Conservation (phyloP, 805 yeast species). For the Grigorovia jiainica region DNA sequence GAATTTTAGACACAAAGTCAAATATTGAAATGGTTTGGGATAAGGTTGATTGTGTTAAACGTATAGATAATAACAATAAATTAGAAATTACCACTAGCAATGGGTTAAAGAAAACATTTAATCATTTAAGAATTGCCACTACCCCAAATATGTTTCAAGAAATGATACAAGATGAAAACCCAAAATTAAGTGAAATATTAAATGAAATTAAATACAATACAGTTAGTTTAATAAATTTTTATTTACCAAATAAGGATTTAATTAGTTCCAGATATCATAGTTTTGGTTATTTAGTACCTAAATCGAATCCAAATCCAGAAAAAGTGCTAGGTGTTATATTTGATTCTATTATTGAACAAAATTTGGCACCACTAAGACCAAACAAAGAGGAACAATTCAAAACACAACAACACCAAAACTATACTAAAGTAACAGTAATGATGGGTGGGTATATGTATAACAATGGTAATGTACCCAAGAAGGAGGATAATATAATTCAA, state of each 20-base stretch:
- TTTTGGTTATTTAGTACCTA: slow-evolving; percentile 84
- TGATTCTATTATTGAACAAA: slow-evolving; percentile 75
- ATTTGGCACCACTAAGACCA: slow-evolving; percentile 33
- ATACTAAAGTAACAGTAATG: slow-evolving; percentile 79
- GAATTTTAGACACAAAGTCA: slow-evolving; percentile 28
- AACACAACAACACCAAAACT: too few relatives aligned
- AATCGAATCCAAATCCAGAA: slow-evolving; percentile 36
- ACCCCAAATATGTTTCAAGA: slow-evolving; percentile 35
- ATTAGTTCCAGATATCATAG: slow-evolving; percentile 43
- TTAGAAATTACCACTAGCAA: neutral
- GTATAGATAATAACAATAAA: neutral
- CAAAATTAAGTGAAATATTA: slow-evolving; percentile 15
- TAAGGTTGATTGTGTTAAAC: slow-evolving; percentile 6
- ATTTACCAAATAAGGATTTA: slow-evolving; percentile 36
- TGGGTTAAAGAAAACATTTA: slow-evolving; percentile 25
- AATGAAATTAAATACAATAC: slow-evolving; percentile 28
- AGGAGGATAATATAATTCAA: slow-evolving; percentile 10
- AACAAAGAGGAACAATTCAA: too few relatives aligned
- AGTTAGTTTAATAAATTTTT: slow-evolving; percentile 66
- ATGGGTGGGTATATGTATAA: slow-evolving; percentile 69
- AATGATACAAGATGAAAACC: slow-evolving; percentile 17
- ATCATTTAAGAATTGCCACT: slow-evolving; percentile 54
- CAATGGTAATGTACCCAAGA: slow-evolving; percentile 14
- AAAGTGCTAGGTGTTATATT: slow-evolving; percentile 76
- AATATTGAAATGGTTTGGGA: slow-evolving; percentile 26